Evolutionary conservation across 495 filamentous ascomycete species (phyloP), one percentile per base, ranked within the genome.

Genomic region (Lindgomyces ingoldianus): DNA sequence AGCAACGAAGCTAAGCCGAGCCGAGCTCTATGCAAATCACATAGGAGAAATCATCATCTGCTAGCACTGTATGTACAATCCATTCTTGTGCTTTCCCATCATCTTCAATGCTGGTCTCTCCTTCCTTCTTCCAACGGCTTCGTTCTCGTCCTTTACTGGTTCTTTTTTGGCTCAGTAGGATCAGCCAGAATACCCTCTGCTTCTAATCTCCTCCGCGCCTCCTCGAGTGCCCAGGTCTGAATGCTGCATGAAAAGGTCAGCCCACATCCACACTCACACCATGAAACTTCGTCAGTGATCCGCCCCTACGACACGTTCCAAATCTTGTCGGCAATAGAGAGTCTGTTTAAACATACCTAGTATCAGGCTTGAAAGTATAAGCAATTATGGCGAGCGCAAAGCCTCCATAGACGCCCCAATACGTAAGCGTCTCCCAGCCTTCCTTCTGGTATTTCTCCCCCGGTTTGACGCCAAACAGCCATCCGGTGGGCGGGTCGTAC

Each of bases 161-260:
- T 52, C 39, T 66, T 24, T 56, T 66, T 54, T 11, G 39, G n/a
- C 57, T 61, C 44, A n/a, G 19, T 39, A 6, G 90, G 88, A 71
- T 96, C 92, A 72, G 89, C 84, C 67, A 97, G 77, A 73, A 98
- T 95, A 48, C 94, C 94, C 80, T 99, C 94, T 18, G 85, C 88
- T 79, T 99, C 94, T 80, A 99, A 82, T 75, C 94, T 81, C 74
- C 94, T 83, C 58, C 93, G 84, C 41, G 94, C 94, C 79, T 99
- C 94, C 78, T 99, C 94, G 47, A 99, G 82, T 29, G 94, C 94
- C 94, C 94, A 99, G 51, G 93, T 97, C 82, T 98, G 93, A 86
- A 99, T 98, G 71, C 95, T 98, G 64, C 62, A 44, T 19, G 19
- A 66, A 41, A 55, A 16, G n/a, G 60, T 69, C 51, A 75, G 69